phyloP scores from a whole-genome alignment of 2,329 filamentous ascomycete species.

The Didymella pomorum region DNA sequence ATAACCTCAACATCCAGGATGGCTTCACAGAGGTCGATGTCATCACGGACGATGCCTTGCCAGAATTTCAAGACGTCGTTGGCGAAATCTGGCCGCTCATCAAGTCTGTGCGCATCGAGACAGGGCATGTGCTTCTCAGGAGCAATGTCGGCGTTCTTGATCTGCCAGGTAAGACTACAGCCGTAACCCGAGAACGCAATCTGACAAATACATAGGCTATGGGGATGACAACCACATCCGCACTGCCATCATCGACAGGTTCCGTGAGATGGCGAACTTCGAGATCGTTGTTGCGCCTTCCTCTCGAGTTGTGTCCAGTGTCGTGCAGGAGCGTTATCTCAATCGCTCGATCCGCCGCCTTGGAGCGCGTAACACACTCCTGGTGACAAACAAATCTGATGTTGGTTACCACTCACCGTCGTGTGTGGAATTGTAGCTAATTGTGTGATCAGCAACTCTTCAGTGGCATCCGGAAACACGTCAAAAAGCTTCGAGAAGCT shows the following conservation, averaged over 20 bases:
- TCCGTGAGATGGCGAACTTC: slow-evolving; percentile 20
- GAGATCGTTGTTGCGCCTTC: slow-evolving; percentile 25
- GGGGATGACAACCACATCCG: slow-evolving; percentile 28
- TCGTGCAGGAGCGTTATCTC: slow-evolving; percentile 13
- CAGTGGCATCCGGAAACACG: no score
- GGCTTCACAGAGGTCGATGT: no score
- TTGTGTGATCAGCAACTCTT: no score
- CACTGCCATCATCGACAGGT: slow-evolving; percentile 17
- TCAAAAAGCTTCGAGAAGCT: no score
- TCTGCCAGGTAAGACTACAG: slow-evolving; percentile 20
- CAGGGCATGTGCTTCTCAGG: slow-evolving; percentile 3
- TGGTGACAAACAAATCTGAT: neutral
- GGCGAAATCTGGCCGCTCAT: no score
- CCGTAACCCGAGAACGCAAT: no score
- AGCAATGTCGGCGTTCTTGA: slow-evolving; percentile 22
- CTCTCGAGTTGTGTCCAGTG: slow-evolving; percentile 11
- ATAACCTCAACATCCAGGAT: no score
- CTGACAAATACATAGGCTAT: slow-evolving; percentile 8
- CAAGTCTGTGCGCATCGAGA: no score
- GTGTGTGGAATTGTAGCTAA: no score
- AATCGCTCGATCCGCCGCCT: slow-evolving; percentile 14
- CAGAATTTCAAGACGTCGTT: no score
- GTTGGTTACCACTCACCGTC: no score
- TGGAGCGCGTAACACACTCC: neutral
- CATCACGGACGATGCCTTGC: no score